Evolutionary conservation across 164 flowering plant species (phyloP).

Genomic region (Vitis rupestris): DNA sequence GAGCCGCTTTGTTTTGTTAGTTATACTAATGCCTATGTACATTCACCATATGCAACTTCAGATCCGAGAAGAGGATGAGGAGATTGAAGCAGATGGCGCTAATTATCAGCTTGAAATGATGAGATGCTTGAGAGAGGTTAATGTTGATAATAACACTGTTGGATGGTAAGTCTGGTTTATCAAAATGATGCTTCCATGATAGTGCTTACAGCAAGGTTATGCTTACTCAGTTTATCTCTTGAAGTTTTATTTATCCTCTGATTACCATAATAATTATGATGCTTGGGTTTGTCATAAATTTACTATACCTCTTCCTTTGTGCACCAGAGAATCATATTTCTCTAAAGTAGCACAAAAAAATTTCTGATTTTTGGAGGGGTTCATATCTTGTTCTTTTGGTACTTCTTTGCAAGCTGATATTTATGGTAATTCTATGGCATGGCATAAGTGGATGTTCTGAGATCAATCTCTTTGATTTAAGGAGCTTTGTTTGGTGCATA

Average conservation of each 20-base stretch:
- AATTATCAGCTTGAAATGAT: conserved; percentile 99
- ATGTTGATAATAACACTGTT: conserved; percentile 97
- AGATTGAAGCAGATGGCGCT: conserved; percentile 98
- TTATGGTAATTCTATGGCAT: no score
- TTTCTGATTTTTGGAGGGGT: neutral
- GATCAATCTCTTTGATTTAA: no score
- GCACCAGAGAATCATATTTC: neutral
- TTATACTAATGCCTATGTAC: neutral
- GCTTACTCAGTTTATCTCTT: neutral
- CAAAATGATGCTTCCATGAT: no score
- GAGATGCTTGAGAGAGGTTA: conserved; percentile 98
- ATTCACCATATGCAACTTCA: conserved; percentile 13
- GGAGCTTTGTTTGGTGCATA: no score
- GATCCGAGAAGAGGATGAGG: conserved; percentile 93
- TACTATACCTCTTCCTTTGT: neutral
- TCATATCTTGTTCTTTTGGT: no score
- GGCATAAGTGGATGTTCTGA: no score
- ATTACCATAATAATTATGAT: neutral
- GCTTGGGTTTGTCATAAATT: neutral
- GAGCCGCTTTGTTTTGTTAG: neutral
- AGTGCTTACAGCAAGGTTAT: neutral
- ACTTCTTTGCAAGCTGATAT: no score
- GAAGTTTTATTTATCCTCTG: neutral
- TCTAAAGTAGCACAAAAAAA: neutral
- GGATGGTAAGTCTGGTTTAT: conserved; percentile 52